A percentile compares a stretch with the other conserved stretches of the same genome.
Evolutionary conservation across 352 stramenopile species (phyloP).

Genomic region (Pythium sukuiense): DNA sequence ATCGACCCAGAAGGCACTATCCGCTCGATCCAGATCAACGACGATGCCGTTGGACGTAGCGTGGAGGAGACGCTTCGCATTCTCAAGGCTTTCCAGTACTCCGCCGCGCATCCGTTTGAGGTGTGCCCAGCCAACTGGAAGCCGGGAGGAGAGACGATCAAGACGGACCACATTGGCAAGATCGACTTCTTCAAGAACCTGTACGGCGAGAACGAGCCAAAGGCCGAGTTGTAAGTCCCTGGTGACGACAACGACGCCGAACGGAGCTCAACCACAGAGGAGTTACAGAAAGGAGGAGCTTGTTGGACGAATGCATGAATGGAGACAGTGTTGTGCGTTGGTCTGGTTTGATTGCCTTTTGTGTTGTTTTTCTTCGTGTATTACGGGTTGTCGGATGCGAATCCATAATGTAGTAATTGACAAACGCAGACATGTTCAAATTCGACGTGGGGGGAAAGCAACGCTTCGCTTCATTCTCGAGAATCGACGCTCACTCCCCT

Average conservation of each 20-base stretch:
- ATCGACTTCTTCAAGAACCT: slow-evolving; percentile 85
- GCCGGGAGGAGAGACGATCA: slow-evolving; percentile 79
- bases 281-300: background rate
- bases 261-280: background rate
- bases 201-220: slow-evolving; percentile 57
- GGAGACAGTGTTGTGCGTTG: slow-evolving; percentile 5
- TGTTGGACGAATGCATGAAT: background rate
- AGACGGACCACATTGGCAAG: slow-evolving; percentile 80
- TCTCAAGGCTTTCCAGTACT: slow-evolving; percentile 86
- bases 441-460: background rate
- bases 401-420: slow-evolving; percentile 17
- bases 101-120: slow-evolving; percentile 72
- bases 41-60: slow-evolving; percentile 77
- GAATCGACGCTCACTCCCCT: background rate
- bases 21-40: slow-evolving; percentile 85
- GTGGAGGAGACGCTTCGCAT: slow-evolving; percentile 83
- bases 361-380: slow-evolving; percentile 11
- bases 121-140: slow-evolving; percentile 88
- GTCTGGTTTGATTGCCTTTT: slow-evolving; percentile 11
- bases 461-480: slow-evolving; percentile 5
- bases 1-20: slow-evolving; percentile 84
- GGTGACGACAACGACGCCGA: background rate
- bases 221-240: slow-evolving; percentile 41
- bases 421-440: slow-evolving; percentile 12
- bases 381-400: slow-evolving; percentile 9